Conservation (phyloP, 352 stramenopile species). For the Phytopythium kandeliae region DNA sequence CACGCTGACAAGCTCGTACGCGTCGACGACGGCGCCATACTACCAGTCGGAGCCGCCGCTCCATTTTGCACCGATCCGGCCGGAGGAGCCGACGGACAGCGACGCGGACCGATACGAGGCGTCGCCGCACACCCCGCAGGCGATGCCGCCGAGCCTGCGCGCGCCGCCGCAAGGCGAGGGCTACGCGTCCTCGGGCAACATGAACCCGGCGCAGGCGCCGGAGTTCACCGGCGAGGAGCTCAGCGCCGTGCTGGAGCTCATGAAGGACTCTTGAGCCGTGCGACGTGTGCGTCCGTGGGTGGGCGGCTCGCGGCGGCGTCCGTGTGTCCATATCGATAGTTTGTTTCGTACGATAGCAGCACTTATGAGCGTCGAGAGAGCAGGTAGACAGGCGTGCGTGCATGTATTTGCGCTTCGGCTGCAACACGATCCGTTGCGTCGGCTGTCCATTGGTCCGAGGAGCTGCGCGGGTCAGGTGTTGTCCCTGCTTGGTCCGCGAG, state of each 20-base stretch:
- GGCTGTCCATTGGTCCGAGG: too few species aligned
- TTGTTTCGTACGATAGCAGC: conserved; percentile 1
- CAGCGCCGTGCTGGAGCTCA: conserved; percentile 41
- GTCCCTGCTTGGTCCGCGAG: too few species aligned
- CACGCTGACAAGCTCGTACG: conserved; percentile 24
- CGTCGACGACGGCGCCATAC: conserved; percentile 15
- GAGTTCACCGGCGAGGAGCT: conserved; percentile 48
- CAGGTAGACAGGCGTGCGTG: conserved; percentile 2
- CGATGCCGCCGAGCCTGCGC: conserved; percentile 14
- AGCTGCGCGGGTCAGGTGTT: too few species aligned
- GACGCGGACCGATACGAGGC: conserved; percentile 21
- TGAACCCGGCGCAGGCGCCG: conserved; percentile 12
- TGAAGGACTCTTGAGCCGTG: conserved; percentile 40
- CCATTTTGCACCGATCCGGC: conserved; percentile 22
- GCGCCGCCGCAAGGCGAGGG: conserved; percentile 18
- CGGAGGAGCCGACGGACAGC: conserved; percentile 20
- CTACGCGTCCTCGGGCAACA: conserved; percentile 18
- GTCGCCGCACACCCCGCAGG: conserved; percentile 25
- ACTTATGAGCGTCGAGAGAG: background rate
- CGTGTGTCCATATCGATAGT: conserved; percentile 4
- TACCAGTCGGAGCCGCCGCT: conserved; percentile 12
- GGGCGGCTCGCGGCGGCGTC: background rate
- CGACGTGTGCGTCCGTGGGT: too few species aligned
- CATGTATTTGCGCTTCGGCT: background rate
- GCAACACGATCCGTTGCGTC: background rate